These are phyloP conservation scores for Xylaria bambusicola DNA, from an alignment of 495 filamentous ascomycete species.

Conservation along the genomic window DNA sequence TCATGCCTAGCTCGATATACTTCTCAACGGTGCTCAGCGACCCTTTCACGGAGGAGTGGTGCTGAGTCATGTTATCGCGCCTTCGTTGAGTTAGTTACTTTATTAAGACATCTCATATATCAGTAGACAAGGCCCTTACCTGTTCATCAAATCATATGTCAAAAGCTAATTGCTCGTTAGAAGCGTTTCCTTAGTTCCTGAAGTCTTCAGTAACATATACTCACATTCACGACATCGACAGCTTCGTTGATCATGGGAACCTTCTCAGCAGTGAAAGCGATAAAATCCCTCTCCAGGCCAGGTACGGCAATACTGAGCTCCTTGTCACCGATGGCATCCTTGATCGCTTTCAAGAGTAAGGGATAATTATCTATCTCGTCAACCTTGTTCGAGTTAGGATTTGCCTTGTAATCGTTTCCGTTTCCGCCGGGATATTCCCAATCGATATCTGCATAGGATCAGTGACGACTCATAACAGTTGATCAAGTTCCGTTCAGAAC, in stretches of 20 bases:
- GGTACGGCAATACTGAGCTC: constrained; percentile 65
- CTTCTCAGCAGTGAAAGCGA: constrained; percentile 60
- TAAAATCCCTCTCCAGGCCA: constrained; percentile 60
- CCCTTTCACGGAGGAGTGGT: constrained; percentile 56
- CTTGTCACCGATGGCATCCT: constrained; percentile 58
- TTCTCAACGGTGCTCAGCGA: constrained; percentile 53
- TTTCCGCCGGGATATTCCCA: constrained; percentile 75
- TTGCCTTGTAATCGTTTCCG: constrained; percentile 57
- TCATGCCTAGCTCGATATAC: constrained; percentile 57
- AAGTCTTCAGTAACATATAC: not conserved
- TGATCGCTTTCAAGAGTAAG: constrained; percentile 56
- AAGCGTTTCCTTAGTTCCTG: not conserved
- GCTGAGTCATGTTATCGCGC: constrained; percentile 59
- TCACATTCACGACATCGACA: constrained; percentile 63
- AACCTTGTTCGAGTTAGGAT: constrained; percentile 57
- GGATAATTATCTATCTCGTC: constrained; percentile 63
- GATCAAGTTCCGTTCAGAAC: constrained; percentile 1
- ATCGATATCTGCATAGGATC: constrained; percentile 50
- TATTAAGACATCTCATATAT: not conserved
- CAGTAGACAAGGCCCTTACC: constrained; percentile 13
- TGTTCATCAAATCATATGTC: constrained; percentile 70
- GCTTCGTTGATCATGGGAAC: constrained; percentile 60
- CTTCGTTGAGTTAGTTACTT: constrained; percentile 26
- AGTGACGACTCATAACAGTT: not conserved
- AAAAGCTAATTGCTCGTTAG: constrained; percentile 43